These are phyloP conservation scores for Pseudocercospora pini-densiflorae DNA, from an alignment of 2,329 filamentous ascomycete genomes.

Conservation along the genomic window DNA sequence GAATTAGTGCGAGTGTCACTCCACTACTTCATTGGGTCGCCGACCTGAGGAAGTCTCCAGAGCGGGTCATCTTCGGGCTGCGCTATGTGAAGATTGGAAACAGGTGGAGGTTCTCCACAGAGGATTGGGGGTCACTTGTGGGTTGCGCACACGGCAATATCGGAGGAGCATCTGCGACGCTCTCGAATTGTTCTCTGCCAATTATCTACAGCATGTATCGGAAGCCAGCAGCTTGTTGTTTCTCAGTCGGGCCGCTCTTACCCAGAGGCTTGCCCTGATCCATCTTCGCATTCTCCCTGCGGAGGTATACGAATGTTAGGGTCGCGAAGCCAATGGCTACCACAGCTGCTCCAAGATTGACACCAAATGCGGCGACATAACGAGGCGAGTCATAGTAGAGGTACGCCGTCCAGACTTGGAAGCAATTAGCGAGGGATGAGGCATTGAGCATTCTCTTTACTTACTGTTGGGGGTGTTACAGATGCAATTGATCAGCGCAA, in stretches of 20 bases:
- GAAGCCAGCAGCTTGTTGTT: conserved; percentile 33
- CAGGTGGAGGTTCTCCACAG: conserved; percentile 6
- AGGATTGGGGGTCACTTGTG: conserved; percentile 1
- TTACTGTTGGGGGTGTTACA: conserved; percentile 33
- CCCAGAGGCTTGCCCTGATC: conserved; percentile 30
- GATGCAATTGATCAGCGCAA: conserved; percentile 36
- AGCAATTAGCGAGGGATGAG: no score
- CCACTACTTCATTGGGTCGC: background rate
- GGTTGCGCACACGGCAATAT: no score
- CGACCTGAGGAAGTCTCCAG: background rate
- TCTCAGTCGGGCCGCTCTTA: conserved; percentile 30
- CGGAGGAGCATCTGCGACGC: no score
- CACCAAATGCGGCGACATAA: conserved; percentile 28
- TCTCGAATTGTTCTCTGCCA: background rate
- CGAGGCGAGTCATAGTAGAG: conserved; percentile 26
- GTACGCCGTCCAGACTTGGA: conserved; percentile 27
- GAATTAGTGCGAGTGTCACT: background rate
- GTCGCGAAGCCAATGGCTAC: conserved; percentile 29
- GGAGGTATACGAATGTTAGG: conserved; percentile 27
- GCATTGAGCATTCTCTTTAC: no score
- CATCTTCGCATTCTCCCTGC: conserved; percentile 33
- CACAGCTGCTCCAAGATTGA: conserved; percentile 30
- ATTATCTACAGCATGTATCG: conserved; percentile 31
- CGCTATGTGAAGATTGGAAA: background rate
- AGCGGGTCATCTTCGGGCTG: background rate